A percentile compares a stretch with the other conserved stretches of the same genome.
Conservation (phyloP, 305 asterid species). For the Stenogyne calaminthoides region DNA sequence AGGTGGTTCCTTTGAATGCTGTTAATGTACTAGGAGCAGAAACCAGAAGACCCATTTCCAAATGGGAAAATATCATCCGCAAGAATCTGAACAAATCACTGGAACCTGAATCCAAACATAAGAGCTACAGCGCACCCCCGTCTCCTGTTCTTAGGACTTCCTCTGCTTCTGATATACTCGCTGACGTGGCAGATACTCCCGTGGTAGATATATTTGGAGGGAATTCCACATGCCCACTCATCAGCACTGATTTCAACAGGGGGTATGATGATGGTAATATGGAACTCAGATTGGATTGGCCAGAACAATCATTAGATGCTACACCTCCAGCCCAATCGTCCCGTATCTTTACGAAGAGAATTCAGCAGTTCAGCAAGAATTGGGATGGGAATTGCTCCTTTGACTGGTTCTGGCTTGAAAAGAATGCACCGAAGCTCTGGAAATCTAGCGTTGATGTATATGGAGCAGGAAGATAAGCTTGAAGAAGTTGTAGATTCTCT, state of each 20-base stretch:
- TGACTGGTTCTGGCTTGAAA: slow-evolving; percentile 45
- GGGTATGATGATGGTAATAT: slow-evolving; percentile 34
- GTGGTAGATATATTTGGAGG: slow-evolving; percentile 41
- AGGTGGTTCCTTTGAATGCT: slow-evolving; percentile 90
- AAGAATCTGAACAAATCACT: slow-evolving; percentile 56
- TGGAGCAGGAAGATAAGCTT: slow-evolving; percentile 47
- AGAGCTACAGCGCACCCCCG: slow-evolving; percentile 92
- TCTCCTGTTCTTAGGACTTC: slow-evolving; percentile 83
- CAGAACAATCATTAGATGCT: slow-evolving; percentile 77
- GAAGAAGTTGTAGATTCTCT: slow-evolving; percentile 48
- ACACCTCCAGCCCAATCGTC: slow-evolving; percentile 60
- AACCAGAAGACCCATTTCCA: slow-evolving; percentile 67
- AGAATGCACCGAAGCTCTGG: slow-evolving; percentile 67
- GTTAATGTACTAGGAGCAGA: slow-evolving; percentile 95
- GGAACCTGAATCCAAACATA: slow-evolving; percentile 51
- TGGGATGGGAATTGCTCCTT: slow-evolving; percentile 32
- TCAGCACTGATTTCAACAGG: background rate
- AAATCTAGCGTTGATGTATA: slow-evolving; percentile 50
- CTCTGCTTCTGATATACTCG: slow-evolving; percentile 68
- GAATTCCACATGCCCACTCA: slow-evolving; percentile 20
- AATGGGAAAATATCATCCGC: slow-evolving; percentile 88
- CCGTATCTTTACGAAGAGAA: slow-evolving; percentile 54
- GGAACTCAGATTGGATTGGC: slow-evolving; percentile 68
- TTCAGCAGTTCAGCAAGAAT: slow-evolving; percentile 61
- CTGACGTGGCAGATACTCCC: slow-evolving; percentile 54